Percentiles rank a stretch among this genome's conserved stretches.
Evolutionary conservation across 192 early-diverging fungal genomes (phyloP).

Genomic region (Kappamyces sp.): DNA sequence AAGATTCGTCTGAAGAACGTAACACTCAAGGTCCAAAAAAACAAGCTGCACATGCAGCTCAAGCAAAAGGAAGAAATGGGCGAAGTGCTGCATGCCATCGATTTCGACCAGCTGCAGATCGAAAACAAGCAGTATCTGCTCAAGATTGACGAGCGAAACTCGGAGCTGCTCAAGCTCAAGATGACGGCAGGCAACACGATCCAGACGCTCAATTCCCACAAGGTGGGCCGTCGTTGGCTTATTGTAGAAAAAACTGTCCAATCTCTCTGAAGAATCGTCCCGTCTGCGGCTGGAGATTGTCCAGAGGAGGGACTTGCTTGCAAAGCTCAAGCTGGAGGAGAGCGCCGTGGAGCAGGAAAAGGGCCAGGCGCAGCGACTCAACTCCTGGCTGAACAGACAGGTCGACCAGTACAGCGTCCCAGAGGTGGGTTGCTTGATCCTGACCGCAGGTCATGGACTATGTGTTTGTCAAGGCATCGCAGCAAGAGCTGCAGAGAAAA

Average conservation of each 20-base stretch:
- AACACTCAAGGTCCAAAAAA: conserved; percentile 55
- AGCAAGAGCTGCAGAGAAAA: conserved; percentile 45
- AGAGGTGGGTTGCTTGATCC: conserved; percentile 25
- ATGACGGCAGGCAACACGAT: conserved; percentile 58
- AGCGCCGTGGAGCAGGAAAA: conserved; percentile 37
- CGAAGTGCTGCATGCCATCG: conserved; percentile 60
- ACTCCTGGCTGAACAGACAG: conserved; percentile 29
- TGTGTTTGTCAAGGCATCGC: conserved; percentile 40
- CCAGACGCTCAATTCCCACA: conserved; percentile 55
- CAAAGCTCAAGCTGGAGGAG: conserved; percentile 39
- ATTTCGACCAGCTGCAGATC: conserved; percentile 63
- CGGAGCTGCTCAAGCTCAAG: conserved; percentile 57
- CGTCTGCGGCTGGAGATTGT: conserved; percentile 40
- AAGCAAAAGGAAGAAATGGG: conserved; percentile 67
- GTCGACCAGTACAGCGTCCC: conserved; percentile 49
- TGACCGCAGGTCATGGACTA: conserved; percentile 47
- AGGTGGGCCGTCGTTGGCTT: conserved; percentile 21
- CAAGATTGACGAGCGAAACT: conserved; percentile 59
- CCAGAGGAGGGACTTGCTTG: conserved; percentile 38
- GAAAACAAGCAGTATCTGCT: conserved; percentile 60
- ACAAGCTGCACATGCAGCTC: conserved; percentile 57
- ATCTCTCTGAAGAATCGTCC: conserved; percentile 34
- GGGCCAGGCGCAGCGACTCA: conserved; percentile 27
- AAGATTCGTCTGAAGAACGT: conserved; percentile 56
- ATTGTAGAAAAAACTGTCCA: conserved; percentile 43